Base-by-base conservation (phyloP, 2,329 filamentous ascomycete species). In the Fusarium tanahbumbuense region DNA sequence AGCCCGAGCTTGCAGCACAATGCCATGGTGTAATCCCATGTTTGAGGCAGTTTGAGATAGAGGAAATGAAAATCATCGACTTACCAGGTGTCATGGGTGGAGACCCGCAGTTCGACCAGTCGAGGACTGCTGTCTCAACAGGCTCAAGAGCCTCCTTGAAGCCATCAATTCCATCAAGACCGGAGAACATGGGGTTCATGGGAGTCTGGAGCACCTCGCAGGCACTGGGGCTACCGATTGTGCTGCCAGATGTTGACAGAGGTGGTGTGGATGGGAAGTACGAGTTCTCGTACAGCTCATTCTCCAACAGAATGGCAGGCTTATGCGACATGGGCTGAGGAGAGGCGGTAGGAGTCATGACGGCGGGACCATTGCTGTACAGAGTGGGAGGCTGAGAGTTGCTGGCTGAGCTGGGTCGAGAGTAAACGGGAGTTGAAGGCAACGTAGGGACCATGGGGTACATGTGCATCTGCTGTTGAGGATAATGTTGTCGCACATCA, bases 31-130 rank as follows among this genome's bases (percentile, higher is more conserved):
- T 20, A 30, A 59, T 59, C 20, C 46, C 46, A 48, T 34, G 44
- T 46, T 44, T 45, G 64, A 40, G 49, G 55, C 32, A 45, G 32
- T 56, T 64, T 27, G 32, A 52, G 41, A 54, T 42, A 23, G 40
- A 55, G 52, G 25, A 50, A 46, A 41, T 30, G 42, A 16, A 53
- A 48, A 45, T 45, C 64, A n/a, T 22, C n/a, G 28, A 88, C 93
- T 84, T 91, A 97, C 93, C 89, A 88, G 94, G 94, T 76, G 93
- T 97, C 88, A 97, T 89, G 25, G 93, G 93, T 54, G 94, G 94
- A 32, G 94, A 97, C 62, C 88, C 87, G 64, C 89, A 91, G 78
- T 87, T 89, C 60, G 91, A 86, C 91, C 93, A 97, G 75, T 95
- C 92, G 70, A 92, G 85, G 70, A 92, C 88, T 59, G 95, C 86